Evolutionary conservation across 2,329 filamentous ascomycete genomes (phyloP).

Genomic region (Hypoxylon sp.): DNA sequence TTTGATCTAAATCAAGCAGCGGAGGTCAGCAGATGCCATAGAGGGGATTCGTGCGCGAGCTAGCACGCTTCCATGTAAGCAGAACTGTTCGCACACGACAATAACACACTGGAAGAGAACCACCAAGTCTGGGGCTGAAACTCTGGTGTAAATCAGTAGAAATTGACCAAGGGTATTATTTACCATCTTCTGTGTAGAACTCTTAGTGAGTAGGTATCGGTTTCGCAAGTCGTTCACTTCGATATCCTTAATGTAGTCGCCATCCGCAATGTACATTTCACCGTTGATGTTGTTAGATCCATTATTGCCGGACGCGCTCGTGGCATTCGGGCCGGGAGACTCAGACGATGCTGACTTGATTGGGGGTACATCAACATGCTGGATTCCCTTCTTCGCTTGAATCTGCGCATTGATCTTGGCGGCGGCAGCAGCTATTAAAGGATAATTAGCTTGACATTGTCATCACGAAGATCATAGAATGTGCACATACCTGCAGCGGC

Average conservation of each 20-base stretch:
- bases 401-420: conserved; percentile 88
- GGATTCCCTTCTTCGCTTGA: conserved; percentile 88
- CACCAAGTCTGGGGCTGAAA: conserved; percentile 58
- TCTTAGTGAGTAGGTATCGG: conserved; percentile 96
- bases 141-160: conserved; percentile 74
- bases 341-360: conserved; percentile 73
- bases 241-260: conserved; percentile 98
- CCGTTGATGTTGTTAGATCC: conserved; percentile 76
- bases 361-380: conserved; percentile 90
- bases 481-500: conserved; percentile 78
- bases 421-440: conserved; percentile 80
- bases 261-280: conserved; percentile 94
- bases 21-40: conserved; percentile 95
- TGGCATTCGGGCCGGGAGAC: conserved; percentile 58
- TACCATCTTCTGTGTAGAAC: conserved; percentile 99
- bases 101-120: conserved; percentile 55
- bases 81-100: conserved; percentile 72
- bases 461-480: conserved; percentile 11
- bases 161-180: conserved; percentile 79
- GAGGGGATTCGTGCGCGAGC: conserved; percentile 73
- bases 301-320: conserved; percentile 54
- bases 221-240: conserved; percentile 99
- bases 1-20: conserved; percentile 96
- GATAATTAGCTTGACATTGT: conserved; percentile 48
- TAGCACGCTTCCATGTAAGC: conserved; percentile 79